Percentiles rank a stretch among this genome's conserved stretches.
These are phyloP conservation scores for Arachnomyces sp. DNA, from an alignment of 2,329 filamentous ascomycete genomes.

Conservation along the genomic window DNA sequence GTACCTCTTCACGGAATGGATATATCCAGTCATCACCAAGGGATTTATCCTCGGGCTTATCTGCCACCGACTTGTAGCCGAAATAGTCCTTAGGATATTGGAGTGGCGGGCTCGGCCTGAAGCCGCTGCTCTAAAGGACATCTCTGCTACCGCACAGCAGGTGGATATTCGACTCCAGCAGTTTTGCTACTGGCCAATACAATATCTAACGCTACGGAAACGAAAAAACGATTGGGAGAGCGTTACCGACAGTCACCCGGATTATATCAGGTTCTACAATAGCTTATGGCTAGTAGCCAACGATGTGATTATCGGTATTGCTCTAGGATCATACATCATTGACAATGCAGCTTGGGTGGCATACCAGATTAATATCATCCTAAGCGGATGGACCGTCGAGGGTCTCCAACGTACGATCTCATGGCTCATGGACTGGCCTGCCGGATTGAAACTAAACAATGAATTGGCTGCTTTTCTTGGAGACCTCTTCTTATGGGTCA, in stretches of 20 bases:
- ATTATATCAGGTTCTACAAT: constrained; percentile 99
- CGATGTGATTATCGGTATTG: constrained; percentile 97
- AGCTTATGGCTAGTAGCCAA: constrained; percentile 97
- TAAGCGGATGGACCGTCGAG: constrained; percentile 77
- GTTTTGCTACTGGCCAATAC: constrained; percentile 98
- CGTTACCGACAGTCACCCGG: constrained; percentile 86
- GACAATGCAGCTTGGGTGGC: constrained; percentile 86
- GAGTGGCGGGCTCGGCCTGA: constrained; percentile 77
- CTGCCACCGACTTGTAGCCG: constrained; percentile 69
- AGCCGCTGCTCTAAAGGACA: constrained; percentile 80
- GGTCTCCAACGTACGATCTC: constrained; percentile 80
- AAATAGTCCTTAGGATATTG: constrained; percentile 66
- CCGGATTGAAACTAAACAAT: constrained; percentile 87
- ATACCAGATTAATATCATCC: constrained; percentile 63
- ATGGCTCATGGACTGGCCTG: constrained; percentile 95
- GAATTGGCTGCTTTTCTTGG: constrained; percentile 91
- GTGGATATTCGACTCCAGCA: constrained; percentile 94
- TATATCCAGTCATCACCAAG: constrained; percentile 66
- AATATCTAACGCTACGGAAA: constrained; percentile 84
- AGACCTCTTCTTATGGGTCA: constrained; percentile 95
- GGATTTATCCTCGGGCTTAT: constrained; percentile 72
- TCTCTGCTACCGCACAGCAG: constrained; percentile 94
- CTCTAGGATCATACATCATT: constrained; percentile 90
- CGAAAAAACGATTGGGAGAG: constrained; percentile 91
- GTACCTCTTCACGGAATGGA: constrained; percentile 62